Evolutionary conservation across 352 stramenopile genomes (phyloP), one percentile per base, ranked within the genome.

Genomic region (Phytophthora uliginosa): DNA sequence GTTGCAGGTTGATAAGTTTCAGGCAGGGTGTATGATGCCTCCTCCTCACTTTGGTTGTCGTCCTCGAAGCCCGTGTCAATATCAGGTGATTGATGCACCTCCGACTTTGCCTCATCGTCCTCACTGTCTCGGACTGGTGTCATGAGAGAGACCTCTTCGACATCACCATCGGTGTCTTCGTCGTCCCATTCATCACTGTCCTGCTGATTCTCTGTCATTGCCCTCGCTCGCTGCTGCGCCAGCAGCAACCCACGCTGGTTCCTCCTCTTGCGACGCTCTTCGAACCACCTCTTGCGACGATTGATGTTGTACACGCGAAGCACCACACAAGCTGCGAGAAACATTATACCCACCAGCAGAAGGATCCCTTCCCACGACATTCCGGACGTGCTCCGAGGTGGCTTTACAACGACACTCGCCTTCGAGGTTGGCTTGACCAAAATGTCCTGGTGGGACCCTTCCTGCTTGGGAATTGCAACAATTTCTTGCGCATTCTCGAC

Each of bases 101-200:
- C 71, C 3, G 63, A 54, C 4, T 51, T 65, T 26, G 77, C 48
- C 38, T 78, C 71, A 7, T 85, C 72, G 24, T 71, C 59, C 42
- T 77, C 42, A 12, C 57, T 64, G n/a, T 81, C 67, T 34, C 42
- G 59, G 20, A 55, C 31, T 3, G 63, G 77, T 52, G 71, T 76
- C 61, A 90, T 84, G 24, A 86, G 80, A n/a, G 65, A 58, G 4
- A 90, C 78, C 20, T 83, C 85, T 55, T 90, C 83, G 18, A 81
- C 54, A 9, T 60, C 66, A 53, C 52, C 54, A 24, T 78, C 76
- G 15, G 63, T 56, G 17, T 69, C 66, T 7, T 66, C 51, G 18
- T 31, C 40, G 38, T 84, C 78, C 68, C 67, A 77, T 20, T 74
- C 71, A 17, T 77, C 65, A 1, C 74, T 77, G 12, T 72, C 66